Percentiles rank a stretch among this genome's conserved stretches.
phyloP scores from a whole-genome alignment of 2,329 filamentous ascomycete species.

The Corniculantispora saksenae region DNA sequence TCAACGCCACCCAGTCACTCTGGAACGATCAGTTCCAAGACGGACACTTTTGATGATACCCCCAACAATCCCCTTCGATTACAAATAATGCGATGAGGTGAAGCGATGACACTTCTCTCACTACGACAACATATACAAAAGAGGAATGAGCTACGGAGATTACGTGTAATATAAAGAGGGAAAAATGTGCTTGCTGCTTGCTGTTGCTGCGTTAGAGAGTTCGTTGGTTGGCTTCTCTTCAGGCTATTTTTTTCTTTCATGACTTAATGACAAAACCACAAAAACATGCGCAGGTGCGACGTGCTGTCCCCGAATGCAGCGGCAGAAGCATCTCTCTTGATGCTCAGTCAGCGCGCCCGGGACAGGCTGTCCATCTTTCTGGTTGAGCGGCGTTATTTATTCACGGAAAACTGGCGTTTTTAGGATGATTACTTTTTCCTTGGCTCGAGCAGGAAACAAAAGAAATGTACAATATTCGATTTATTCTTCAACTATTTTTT shows the following conservation, averaged over 20 bases:
- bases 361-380: background rate
- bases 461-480: conserved; percentile 8
- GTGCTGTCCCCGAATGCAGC: background rate
- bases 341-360: background rate
- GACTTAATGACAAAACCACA: conserved; percentile 31
- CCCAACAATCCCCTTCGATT: conserved; percentile 3
- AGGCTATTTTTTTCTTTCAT: conserved; percentile 24
- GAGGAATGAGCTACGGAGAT: conserved; percentile 13
- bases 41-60: conserved; percentile 34
- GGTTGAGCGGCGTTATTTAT: conserved; percentile 8
- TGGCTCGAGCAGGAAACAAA: conserved; percentile 5
- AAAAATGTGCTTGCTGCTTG: conserved; percentile 9
- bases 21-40: conserved; percentile 36
- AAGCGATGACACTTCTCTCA: conserved; percentile 13
- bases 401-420: conserved; percentile 13
- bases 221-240: conserved; percentile 2
- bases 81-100: conserved; percentile 15
- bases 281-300: conserved; percentile 1
- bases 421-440: conserved; percentile 5
- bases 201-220: conserved; percentile 7
- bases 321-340: background rate
- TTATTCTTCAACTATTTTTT: too few relatives aligned
- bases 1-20: conserved; percentile 29
- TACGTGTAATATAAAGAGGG: conserved; percentile 16
- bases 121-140: conserved; percentile 10